These are phyloP conservation scores for Aspergillus jensenii DNA, from an alignment of 2,329 filamentous ascomycete genomes.

Conservation along the genomic window DNA sequence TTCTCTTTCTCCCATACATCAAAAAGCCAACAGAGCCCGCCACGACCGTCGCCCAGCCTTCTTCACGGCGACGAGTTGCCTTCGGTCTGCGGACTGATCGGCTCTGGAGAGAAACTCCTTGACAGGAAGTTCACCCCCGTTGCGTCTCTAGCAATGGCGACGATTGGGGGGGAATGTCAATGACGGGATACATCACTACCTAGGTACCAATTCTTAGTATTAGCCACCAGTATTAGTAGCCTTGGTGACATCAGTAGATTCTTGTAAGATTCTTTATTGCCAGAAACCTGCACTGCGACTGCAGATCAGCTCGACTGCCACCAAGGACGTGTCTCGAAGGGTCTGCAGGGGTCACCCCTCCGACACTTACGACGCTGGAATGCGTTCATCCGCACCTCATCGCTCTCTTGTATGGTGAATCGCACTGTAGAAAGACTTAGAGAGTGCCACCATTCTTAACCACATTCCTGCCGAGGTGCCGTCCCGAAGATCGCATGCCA, in stretches of 20 bases:
- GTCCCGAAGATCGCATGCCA: conserved; percentile 14
- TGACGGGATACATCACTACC: conserved; percentile 57
- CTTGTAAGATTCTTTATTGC: background rate
- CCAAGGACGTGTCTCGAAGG: no score
- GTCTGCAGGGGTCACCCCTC: no score
- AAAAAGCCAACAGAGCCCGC: conserved; percentile 61
- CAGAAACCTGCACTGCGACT: no score
- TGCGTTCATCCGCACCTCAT: no score
- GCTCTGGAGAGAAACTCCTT: conserved; percentile 64
- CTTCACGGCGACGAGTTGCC: conserved; percentile 67
- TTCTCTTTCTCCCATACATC: conserved; percentile 48
- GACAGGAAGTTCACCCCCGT: conserved; percentile 72
- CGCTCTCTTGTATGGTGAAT: no score
- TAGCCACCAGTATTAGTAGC: no score
- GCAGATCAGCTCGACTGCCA: no score
- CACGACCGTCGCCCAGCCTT: conserved; percentile 65
- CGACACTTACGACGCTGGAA: no score
- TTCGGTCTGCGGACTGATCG: conserved; percentile 59
- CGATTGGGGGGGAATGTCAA: conserved; percentile 71
- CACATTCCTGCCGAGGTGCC: conserved; percentile 15
- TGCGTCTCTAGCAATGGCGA: conserved; percentile 70
- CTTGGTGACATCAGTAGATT: background rate
- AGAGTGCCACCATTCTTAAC: conserved; percentile 14
- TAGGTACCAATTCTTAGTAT: no score
- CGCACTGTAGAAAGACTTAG: background rate